Conservation (phyloP, 2,329 filamentous ascomycete species). For the Fusarium nanum region DNA sequence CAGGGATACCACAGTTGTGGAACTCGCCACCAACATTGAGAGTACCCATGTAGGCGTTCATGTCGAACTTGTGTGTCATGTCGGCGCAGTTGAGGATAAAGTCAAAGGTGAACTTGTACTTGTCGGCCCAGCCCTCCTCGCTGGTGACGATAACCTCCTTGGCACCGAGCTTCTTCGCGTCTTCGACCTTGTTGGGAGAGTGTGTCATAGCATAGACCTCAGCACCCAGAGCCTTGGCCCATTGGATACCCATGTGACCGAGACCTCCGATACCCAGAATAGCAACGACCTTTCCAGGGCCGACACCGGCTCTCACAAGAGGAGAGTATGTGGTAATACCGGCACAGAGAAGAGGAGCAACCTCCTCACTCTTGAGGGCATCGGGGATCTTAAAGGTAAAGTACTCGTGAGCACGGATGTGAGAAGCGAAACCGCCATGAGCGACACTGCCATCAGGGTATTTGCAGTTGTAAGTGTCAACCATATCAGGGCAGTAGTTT, state of each 20-base stretch:
- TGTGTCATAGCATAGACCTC: conserved; percentile 74
- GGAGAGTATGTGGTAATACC: conserved; percentile 81
- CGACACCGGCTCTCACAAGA: conserved; percentile 72
- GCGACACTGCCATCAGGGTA: conserved; percentile 69
- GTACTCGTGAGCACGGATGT: conserved; percentile 63
- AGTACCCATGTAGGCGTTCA: conserved; percentile 62
- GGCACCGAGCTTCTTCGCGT: conserved; percentile 72
- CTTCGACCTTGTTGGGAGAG: conserved; percentile 66
- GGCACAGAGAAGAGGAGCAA: conserved; percentile 79
- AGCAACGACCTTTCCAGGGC: conserved; percentile 77
- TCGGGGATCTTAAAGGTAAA: conserved; percentile 72
- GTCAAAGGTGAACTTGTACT: conserved; percentile 63
- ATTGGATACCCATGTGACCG: conserved; percentile 79
- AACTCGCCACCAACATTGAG: conserved; percentile 66
- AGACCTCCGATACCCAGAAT: conserved; percentile 77
- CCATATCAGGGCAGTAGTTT: conserved; percentile 69
- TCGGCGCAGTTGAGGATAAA: conserved; percentile 64
- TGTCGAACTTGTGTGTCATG: conserved; percentile 64
- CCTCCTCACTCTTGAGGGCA: conserved; percentile 59
- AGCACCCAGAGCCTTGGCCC: conserved; percentile 75
- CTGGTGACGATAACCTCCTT: conserved; percentile 62
- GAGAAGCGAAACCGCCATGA: conserved; percentile 71
- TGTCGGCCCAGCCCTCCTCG: conserved; percentile 68
- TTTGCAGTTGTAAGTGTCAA: conserved; percentile 68
- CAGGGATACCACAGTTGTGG: conserved; percentile 68